These are phyloP conservation scores for Beauveria sp. DNA, from an alignment of 2,329 filamentous ascomycete species.

Conservation along the genomic window DNA sequence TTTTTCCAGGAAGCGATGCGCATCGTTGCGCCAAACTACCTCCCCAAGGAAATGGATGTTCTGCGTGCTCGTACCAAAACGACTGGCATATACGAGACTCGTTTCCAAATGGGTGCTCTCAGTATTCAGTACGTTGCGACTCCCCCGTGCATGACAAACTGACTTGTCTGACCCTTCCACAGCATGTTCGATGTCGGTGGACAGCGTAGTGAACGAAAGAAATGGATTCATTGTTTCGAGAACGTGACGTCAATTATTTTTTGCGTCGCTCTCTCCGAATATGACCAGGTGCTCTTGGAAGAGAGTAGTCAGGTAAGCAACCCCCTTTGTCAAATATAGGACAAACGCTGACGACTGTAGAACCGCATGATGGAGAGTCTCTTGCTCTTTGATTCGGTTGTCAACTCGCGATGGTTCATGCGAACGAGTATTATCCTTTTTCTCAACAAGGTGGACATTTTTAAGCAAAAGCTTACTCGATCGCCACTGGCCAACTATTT, in stretches of 20 bases:
- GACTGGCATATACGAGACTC: conserved; percentile 96
- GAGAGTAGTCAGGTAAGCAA: conserved; percentile 84
- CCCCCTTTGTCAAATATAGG: background rate
- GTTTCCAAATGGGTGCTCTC: conserved; percentile 96
- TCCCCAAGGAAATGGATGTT: conserved; percentile 90
- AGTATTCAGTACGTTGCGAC: conserved; percentile 80
- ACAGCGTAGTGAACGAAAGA: conserved; percentile 94
- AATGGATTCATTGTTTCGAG: conserved; percentile 99
- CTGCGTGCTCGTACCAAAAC: conserved; percentile 94
- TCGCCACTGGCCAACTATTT: conserved; percentile 94
- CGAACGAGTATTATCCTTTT: conserved; percentile 97
- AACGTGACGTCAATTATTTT: conserved; percentile 99
- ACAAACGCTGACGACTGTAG: conserved; percentile 33
- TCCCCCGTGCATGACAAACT: background rate
- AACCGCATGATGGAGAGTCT: conserved; percentile 99
- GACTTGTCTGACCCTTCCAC: conserved; percentile 9
- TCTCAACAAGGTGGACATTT: conserved; percentile 97
- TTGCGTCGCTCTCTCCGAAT: conserved; percentile 95
- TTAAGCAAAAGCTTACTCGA: conserved; percentile 85
- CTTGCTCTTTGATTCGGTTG: conserved; percentile 92
- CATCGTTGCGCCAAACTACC: conserved; percentile 77
- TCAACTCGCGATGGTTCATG: conserved; percentile 99
- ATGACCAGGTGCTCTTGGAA: conserved; percentile 93
- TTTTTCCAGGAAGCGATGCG: conserved; percentile 91
- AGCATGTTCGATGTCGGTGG: conserved; percentile 99